phyloP scores from a whole-genome alignment of 345 rosid species.

The Durio zibethinus region DNA sequence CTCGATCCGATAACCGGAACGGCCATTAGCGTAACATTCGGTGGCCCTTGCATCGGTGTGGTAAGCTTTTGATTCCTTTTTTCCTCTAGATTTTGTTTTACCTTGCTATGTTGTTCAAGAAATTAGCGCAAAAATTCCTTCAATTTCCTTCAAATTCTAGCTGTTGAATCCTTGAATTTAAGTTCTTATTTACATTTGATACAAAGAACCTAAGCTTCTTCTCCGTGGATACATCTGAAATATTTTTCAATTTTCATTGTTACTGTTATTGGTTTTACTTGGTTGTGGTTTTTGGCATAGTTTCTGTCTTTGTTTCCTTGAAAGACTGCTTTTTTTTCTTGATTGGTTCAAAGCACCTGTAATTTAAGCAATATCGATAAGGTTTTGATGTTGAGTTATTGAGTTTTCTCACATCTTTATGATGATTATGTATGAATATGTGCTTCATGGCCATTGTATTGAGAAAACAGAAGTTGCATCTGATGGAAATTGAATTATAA shows the following conservation, averaged over 20 bases:
- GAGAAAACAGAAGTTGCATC: not conserved
- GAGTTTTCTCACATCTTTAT: not conserved
- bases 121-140: not conserved
- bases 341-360: not conserved
- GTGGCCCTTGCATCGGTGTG: not conserved
- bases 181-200: not conserved
- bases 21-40: not conserved
- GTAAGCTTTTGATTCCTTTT: constrained; percentile 6
- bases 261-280: not conserved
- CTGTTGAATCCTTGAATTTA: not conserved
- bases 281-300: not conserved
- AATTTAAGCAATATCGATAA: not conserved
- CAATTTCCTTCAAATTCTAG: not conserved
- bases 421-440: not conserved
- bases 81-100: not conserved
- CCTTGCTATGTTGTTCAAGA: not conserved
- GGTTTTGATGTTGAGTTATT: not conserved
- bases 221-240: not conserved
- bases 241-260: not conserved
- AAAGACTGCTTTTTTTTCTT: not conserved
- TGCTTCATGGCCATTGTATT: not conserved
- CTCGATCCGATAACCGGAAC: constrained; percentile 1
- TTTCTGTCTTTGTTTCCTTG: not conserved
- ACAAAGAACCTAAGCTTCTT: not conserved
- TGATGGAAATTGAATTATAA: not conserved